A percentile compares a stretch with the other conserved stretches of the same genome.
Evolutionary conservation across 495 filamentous ascomycete species (phyloP).

Genomic region (Articulospora tetracladia): DNA sequence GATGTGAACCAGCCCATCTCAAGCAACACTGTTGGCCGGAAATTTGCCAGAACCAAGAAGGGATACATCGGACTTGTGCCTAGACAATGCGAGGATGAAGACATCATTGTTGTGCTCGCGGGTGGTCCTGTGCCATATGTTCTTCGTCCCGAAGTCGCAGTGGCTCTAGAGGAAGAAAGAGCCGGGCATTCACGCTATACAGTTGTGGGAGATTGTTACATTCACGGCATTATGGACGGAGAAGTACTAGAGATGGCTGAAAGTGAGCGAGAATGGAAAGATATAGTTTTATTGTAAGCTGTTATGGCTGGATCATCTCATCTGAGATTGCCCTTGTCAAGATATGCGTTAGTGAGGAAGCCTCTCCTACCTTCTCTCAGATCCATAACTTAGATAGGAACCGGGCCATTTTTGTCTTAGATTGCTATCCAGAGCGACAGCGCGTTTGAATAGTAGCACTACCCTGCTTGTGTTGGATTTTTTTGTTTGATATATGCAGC

Average conservation of each 20-base stretch:
- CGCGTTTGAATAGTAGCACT: too few species aligned
- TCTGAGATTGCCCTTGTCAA: too few species aligned
- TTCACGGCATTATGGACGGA: conserved; percentile 2
- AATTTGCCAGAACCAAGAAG: neutral
- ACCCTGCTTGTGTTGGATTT: too few species aligned
- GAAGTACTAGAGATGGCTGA: neutral
- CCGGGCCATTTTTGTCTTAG: too few species aligned
- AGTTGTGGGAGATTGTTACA: neutral
- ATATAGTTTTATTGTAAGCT: too few species aligned
- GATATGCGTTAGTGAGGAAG: too few species aligned
- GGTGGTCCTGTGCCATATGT: neutral
- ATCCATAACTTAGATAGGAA: too few species aligned
- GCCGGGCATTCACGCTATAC: neutral
- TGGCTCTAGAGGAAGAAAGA: neutral
- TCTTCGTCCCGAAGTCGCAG: neutral
- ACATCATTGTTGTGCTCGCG: neutral
- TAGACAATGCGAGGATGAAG: neutral
- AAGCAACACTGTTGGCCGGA: neutral
- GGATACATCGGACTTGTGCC: neutral
- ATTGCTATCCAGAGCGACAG: too few species aligned
- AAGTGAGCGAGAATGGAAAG: too few species aligned
- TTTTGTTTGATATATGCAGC: too few species aligned
- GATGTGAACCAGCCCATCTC: neutral
- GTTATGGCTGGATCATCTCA: too few species aligned
- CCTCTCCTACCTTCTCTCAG: too few species aligned